phyloP scores from a whole-genome alignment of 768 basidiomycete genomes.

The Russula olivacea region DNA sequence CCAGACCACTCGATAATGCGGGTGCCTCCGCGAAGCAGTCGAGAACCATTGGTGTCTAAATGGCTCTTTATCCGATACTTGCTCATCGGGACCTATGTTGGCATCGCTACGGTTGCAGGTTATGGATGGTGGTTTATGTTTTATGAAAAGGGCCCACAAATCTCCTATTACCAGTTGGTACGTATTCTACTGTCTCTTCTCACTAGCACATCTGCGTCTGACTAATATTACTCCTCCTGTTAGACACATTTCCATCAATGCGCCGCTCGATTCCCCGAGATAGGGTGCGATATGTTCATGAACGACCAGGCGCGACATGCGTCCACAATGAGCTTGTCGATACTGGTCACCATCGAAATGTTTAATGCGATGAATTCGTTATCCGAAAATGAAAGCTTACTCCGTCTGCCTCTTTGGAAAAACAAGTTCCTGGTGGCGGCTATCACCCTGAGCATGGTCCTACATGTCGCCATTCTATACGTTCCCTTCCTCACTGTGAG shows the following conservation, averaged over 20 bases:
- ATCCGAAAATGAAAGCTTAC: conserved; percentile 91
- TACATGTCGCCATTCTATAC: conserved; percentile 94
- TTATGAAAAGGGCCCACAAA: conserved; percentile 86
- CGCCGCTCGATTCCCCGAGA: conserved; percentile 69
- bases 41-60: conserved; percentile 82
- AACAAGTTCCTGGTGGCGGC: conserved; percentile 90
- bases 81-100: conserved; percentile 90
- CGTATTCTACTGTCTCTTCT: conserved; percentile 31
- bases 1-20: conserved; percentile 97
- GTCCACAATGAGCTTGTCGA: conserved; percentile 94
- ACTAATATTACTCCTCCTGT: not conserved
- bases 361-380: conserved; percentile 98
- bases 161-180: conserved; percentile 88
- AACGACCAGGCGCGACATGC: conserved; percentile 80
- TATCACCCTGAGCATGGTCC: conserved; percentile 82
- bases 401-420: conserved; percentile 87
- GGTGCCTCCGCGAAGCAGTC: conserved; percentile 82
- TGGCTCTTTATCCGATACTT: conserved; percentile 98
- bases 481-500: conserved; percentile 92
- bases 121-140: conserved; percentile 99
- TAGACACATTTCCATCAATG: conserved; percentile 98
- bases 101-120: conserved; percentile 90
- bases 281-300: conserved; percentile 95
- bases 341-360: conserved; percentile 95
- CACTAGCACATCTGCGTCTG: not conserved